Conservation (phyloP, 2,329 filamentous ascomycete genomes). For the Monosporascus cannonballus region DNA sequence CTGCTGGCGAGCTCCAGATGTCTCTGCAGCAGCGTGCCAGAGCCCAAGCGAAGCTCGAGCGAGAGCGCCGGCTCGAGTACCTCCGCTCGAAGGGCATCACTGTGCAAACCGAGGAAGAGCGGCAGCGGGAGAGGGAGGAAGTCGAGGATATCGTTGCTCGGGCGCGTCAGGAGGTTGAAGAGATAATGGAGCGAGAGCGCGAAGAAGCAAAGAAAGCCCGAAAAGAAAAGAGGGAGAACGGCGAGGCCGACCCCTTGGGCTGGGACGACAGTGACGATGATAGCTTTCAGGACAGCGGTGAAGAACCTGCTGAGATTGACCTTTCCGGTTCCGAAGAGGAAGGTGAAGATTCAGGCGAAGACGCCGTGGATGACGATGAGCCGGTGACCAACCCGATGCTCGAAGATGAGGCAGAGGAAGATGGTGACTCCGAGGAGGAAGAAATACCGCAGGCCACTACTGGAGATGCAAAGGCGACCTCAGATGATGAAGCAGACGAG, state of each 20-base stretch:
- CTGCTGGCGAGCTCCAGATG: constrained; percentile 60
- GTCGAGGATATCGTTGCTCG: constrained; percentile 85
- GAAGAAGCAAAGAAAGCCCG: constrained; percentile 62
- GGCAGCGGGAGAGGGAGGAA: constrained; percentile 72
- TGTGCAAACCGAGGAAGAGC: constrained; percentile 80
- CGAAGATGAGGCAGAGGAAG: constrained; percentile 30
- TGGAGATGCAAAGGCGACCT: constrained; percentile 22
- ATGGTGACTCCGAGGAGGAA: constrained; percentile 28
- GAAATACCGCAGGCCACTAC: constrained; percentile 17
- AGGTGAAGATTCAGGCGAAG: constrained; percentile 32
- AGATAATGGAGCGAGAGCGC: constrained; percentile 72
- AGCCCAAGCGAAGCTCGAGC: constrained; percentile 72
- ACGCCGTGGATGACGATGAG: constrained; percentile 29
- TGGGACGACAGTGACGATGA: constrained; percentile 52
- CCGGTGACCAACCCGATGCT: constrained; percentile 20
- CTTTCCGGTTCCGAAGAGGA: constrained; percentile 31
- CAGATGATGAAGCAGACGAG: constrained; percentile 33
- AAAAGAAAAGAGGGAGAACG: constrained; percentile 35
- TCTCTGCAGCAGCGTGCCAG: constrained; percentile 66
- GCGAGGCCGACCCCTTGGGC: constrained; percentile 43
- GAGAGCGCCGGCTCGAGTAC: constrained; percentile 68
- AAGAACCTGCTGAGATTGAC: constrained; percentile 32
- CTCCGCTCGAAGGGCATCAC: constrained; percentile 74
- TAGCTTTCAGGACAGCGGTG: constrained; percentile 31
- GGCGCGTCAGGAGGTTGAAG: constrained; percentile 72